Percentiles rank a stretch among this genome's conserved stretches.
Evolutionary conservation across 1,139 yeast genomes (phyloP).

Genomic region (Suhomyces yuchorum): DNA sequence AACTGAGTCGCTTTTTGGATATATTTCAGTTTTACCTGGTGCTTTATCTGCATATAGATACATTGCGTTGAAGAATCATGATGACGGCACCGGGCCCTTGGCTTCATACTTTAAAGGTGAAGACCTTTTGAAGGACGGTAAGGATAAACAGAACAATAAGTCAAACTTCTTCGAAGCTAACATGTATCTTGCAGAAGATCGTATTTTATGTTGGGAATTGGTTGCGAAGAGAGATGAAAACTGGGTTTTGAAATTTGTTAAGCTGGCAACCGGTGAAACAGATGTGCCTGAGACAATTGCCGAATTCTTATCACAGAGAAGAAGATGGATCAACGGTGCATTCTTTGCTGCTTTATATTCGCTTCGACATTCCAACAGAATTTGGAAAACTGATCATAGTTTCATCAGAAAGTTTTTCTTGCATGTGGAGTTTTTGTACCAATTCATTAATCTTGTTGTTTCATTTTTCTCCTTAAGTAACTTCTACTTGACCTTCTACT

Average conservation of each 20-base stretch:
- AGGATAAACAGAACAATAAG: conserved; percentile 39
- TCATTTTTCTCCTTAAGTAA: conserved; percentile 90
- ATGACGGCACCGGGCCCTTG: conserved; percentile 91
- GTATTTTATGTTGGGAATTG: conserved; percentile 95
- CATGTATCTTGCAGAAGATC: conserved; percentile 97
- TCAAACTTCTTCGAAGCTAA: conserved; percentile 89
- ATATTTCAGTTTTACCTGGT: conserved; percentile 92
- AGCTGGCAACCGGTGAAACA: conserved; percentile 93
- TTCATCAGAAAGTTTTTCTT: conserved; percentile 71
- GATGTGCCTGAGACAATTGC: conserved; percentile 93
- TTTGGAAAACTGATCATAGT: conserved; percentile 89
- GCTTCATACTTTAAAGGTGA: conserved; percentile 91
- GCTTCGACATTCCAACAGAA: conserved; percentile 71
- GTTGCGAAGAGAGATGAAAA: conserved; percentile 84
- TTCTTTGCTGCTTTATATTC: conserved; percentile 93
- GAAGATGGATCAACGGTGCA: conserved; percentile 98
- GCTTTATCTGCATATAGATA: conserved; percentile 94
- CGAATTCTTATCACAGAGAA: conserved; percentile 90
- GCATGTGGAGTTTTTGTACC: conserved; percentile 83
- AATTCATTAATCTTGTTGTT: conserved; percentile 70
- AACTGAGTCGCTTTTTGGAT: conserved; percentile 88
- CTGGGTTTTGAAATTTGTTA: conserved; percentile 93
- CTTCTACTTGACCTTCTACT: conserved; percentile 88
- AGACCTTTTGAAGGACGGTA: conserved; percentile 44
- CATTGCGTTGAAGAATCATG: conserved; percentile 80